Percentiles rank a stretch among this genome's conserved stretches.
These are phyloP conservation scores for Paspalum vaginatum DNA, from an alignment of 176 grass and related monocot genomes.

Conservation along the genomic window DNA sequence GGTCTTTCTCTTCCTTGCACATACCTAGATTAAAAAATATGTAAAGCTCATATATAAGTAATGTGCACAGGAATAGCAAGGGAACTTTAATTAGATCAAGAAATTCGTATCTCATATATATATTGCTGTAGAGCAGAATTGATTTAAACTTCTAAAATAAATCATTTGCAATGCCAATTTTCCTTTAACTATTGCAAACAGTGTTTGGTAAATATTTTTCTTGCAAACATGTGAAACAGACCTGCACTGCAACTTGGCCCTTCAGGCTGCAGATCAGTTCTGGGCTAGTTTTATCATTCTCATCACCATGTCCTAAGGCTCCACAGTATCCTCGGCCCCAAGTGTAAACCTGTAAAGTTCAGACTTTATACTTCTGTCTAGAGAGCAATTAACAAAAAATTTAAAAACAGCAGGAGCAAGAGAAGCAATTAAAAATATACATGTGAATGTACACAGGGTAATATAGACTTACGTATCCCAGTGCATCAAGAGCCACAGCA, in stretches of 20 bases:
- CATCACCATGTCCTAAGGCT: constrained; percentile 95
- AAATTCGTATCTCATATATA: neutral
- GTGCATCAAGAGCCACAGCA: constrained; percentile 92
- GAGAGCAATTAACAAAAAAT: neutral
- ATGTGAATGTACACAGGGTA: neutral
- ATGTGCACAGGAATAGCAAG: neutral
- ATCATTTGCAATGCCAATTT: neutral
- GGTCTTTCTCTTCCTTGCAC: constrained; percentile 96
- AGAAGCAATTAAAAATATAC: neutral
- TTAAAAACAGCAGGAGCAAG: no score
- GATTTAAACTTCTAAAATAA: neutral
- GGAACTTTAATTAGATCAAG: constrained; percentile 4
- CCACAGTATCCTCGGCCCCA: constrained; percentile 99
- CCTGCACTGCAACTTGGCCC: constrained; percentile 88
- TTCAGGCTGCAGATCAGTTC: constrained; percentile 73
- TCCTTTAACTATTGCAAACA: neutral
- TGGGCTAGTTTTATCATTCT: constrained; percentile 95
- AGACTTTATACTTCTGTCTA: constrained; percentile 24
- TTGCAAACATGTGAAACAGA: constrained; percentile 44
- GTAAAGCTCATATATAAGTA: neutral
- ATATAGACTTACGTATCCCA: constrained; percentile 70
- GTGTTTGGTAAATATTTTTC: neutral
- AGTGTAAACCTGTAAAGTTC: constrained; percentile 85
- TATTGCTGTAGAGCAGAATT: neutral
- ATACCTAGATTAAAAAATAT: constrained; percentile 62